Evolutionary conservation across 179 eudicot species (phyloP).

Genomic region (Corrigiola litoralis): DNA sequence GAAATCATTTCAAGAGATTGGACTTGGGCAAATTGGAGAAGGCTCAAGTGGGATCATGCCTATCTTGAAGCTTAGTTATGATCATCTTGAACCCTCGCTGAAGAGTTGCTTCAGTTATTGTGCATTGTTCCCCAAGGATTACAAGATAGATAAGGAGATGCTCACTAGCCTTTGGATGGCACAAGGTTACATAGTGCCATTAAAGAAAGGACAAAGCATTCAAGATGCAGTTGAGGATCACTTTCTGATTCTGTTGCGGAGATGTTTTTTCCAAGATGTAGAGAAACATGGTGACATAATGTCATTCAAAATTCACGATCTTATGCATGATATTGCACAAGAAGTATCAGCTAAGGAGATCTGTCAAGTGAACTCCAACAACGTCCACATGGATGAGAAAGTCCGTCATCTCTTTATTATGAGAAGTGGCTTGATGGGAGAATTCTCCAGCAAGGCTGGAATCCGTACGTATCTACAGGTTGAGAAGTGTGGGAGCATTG

Average conservation of each 20-base stretch:
- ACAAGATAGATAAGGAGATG: constrained; percentile 1
- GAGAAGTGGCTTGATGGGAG: not conserved
- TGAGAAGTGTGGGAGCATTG: not conserved
- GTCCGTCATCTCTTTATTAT: not conserved
- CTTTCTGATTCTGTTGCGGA: not conserved
- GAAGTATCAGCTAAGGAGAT: constrained; percentile 7
- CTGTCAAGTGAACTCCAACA: not conserved
- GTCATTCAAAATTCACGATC: constrained; percentile 8
- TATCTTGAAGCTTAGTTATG: constrained; percentile 12
- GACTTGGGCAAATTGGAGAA: not conserved
- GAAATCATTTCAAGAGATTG: not conserved
- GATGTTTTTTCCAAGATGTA: constrained; percentile 18
- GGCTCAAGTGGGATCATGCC: not conserved
- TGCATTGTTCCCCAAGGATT: constrained; percentile 16
- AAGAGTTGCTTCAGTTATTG: constrained; percentile 14
- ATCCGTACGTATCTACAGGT: constrained; percentile 9
- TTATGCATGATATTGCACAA: constrained; percentile 13
- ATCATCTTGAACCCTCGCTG: constrained; percentile 1
- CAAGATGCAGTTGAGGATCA: not conserved
- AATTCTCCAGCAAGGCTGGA: not conserved
- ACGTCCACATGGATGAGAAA: not conserved
- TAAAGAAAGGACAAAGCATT: constrained; percentile 7
- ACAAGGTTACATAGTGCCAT: constrained; percentile 7
- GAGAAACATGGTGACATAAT: not conserved
- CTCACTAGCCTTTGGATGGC: constrained; percentile 16